Evolutionary conservation across 495 filamentous ascomycete genomes (phyloP).

Genomic region (Thermothielavioides terrestris): DNA sequence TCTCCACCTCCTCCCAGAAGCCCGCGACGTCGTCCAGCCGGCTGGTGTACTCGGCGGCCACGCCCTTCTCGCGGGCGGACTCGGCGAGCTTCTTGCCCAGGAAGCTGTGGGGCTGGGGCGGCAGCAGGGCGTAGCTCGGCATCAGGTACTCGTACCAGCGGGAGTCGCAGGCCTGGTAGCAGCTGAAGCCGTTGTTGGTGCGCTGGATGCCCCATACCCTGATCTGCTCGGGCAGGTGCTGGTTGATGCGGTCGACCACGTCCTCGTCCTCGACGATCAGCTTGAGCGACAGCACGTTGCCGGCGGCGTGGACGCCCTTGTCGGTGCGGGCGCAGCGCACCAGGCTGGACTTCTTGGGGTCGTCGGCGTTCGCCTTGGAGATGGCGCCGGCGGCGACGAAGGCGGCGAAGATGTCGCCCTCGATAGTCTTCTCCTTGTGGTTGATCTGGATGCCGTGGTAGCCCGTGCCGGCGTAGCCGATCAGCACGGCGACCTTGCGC

Average conservation of each 20-base stretch:
- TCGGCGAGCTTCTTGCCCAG: slow-evolving; percentile 71
- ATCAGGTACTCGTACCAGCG: slow-evolving; percentile 95
- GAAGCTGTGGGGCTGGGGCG: slow-evolving; percentile 79
- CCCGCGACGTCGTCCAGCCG: slow-evolving; percentile 67
- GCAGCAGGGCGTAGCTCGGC: slow-evolving; percentile 81
- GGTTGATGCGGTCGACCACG: slow-evolving; percentile 84
- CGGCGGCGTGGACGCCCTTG: slow-evolving; percentile 95
- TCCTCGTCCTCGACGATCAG: slow-evolving; percentile 87
- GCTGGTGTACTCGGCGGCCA: slow-evolving; percentile 54
- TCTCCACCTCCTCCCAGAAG: slow-evolving; percentile 76
- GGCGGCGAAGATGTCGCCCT: slow-evolving; percentile 90
- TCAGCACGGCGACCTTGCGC: slow-evolving; percentile 87
- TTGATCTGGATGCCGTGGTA: slow-evolving; percentile 94
- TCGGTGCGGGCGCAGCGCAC: slow-evolving; percentile 92
- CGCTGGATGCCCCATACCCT: slow-evolving; percentile 85
- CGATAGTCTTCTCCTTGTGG: slow-evolving; percentile 76
- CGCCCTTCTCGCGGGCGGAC: slow-evolving; percentile 59
- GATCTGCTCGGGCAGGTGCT: slow-evolving; percentile 74
- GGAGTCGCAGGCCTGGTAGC: slow-evolving; percentile 86
- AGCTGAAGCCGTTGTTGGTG: slow-evolving; percentile 78
- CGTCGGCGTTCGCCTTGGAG: slow-evolving; percentile 89
- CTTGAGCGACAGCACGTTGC: slow-evolving; percentile 92
- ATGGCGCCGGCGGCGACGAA: slow-evolving; percentile 86
- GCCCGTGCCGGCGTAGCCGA: slow-evolving; percentile 94
- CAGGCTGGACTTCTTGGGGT: slow-evolving; percentile 92